These are phyloP conservation scores for Orbilia oligospora DNA, from an alignment of 2,329 filamentous ascomycete genomes.

Conservation along the genomic window DNA sequence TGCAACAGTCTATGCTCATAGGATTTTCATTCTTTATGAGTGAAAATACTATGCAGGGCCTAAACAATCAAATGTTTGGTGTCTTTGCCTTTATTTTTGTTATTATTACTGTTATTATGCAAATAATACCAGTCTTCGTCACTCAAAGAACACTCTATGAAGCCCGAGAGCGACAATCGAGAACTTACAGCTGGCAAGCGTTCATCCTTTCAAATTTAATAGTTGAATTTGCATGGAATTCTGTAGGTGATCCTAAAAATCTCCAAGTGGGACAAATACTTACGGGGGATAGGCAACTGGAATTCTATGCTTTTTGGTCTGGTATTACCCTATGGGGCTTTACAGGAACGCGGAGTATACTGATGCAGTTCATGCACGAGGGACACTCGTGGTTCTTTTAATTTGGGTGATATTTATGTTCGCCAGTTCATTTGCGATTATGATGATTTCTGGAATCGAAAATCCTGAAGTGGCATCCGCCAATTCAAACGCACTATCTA, in stretches of 20 bases:
- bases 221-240: constrained; percentile 80
- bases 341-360: constrained; percentile 77
- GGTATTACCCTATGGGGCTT: constrained; percentile 88
- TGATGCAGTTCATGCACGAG: constrained; percentile 76
- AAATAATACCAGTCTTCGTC: constrained; percentile 88
- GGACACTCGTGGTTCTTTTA: constrained; percentile 83
- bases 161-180: constrained; percentile 85
- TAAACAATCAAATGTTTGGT: constrained; percentile 88
- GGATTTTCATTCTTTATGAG: constrained; percentile 84
- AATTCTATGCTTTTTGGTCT: constrained; percentile 82
- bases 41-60: constrained; percentile 79
- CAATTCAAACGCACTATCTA: constrained; percentile 80
- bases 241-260: not conserved
- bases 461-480: constrained; percentile 82
- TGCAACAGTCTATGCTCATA: constrained; percentile 76
- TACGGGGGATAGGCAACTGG: constrained; percentile 77
- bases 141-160: constrained; percentile 86
- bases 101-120: constrained; percentile 82
- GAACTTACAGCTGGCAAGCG: constrained; percentile 86
- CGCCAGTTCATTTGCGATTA: constrained; percentile 82
- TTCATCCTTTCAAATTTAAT: constrained; percentile 87
- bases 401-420: constrained; percentile 83
- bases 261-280: not conserved
- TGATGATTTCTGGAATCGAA: constrained; percentile 82
- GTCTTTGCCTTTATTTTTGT: constrained; percentile 87